phyloP scores from a whole-genome alignment of 176 grass and related monocot species.

The Lolium multiflorum region DNA sequence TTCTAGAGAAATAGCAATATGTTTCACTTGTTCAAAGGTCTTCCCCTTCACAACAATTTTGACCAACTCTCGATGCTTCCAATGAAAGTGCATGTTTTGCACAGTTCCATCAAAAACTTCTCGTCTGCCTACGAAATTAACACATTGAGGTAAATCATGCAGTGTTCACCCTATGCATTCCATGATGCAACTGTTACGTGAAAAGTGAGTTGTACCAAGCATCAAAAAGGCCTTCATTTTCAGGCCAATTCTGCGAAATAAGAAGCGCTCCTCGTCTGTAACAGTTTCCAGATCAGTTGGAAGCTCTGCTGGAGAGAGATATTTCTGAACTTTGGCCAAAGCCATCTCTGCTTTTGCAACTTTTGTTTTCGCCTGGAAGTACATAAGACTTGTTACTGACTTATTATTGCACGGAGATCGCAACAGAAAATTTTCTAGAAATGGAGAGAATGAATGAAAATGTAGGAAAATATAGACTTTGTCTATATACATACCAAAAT shows the following conservation, averaged over 20 bases:
- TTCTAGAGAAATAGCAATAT: slow-evolving; percentile 91
- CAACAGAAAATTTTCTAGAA: slow-evolving; percentile 14
- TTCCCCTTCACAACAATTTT: slow-evolving; percentile 91
- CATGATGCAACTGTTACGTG: slow-evolving; percentile 33
- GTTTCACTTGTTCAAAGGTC: slow-evolving; percentile 88
- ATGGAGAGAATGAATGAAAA: slow-evolving; percentile 8
- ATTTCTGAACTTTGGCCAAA: slow-evolving; percentile 82
- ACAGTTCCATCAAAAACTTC: slow-evolving; percentile 95
- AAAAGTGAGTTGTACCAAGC: slow-evolving; percentile 63
- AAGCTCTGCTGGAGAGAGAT: slow-evolving; percentile 71
- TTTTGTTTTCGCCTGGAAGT: slow-evolving; percentile 75
- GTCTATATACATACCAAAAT: slow-evolving; percentile 57
- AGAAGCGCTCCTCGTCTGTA: slow-evolving; percentile 86
- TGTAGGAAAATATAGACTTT: slow-evolving; percentile 15
- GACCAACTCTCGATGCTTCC: slow-evolving; percentile 89
- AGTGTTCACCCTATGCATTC: slow-evolving; percentile 30
- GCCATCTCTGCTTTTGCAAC: slow-evolving; percentile 89
- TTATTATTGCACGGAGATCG: slow-evolving; percentile 16
- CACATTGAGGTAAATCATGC: slow-evolving; percentile 8
- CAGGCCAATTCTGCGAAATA: slow-evolving; percentile 79
- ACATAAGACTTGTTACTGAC: slow-evolving; percentile 19
- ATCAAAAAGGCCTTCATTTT: slow-evolving; percentile 86
- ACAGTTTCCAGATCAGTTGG: slow-evolving; percentile 92
- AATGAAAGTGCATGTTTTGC: slow-evolving; percentile 93
- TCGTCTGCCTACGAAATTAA: slow-evolving; percentile 62